Conservation (phyloP, 805 yeast genomes). For the Saturnispora quitensis region DNA sequence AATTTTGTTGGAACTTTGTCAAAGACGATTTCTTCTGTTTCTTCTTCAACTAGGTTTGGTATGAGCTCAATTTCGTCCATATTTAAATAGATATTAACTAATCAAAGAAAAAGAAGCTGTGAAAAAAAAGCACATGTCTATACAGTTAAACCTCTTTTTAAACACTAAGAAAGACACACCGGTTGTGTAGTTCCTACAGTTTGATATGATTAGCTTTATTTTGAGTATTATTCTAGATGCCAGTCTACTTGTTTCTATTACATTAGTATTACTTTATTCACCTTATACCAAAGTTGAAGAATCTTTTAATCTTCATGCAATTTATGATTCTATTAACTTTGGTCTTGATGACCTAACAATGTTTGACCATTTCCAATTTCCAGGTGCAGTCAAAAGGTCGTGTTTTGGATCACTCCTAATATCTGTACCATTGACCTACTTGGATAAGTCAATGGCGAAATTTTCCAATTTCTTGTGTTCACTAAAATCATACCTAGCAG, state of each 20-base stretch:
- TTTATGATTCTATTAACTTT: constrained; percentile 65
- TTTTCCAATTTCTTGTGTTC: not conserved
- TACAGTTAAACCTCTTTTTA: not conserved
- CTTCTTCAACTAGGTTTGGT: constrained; percentile 23
- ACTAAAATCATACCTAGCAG: not conserved
- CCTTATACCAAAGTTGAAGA: constrained; percentile 94
- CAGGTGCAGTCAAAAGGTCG: constrained; percentile 85
- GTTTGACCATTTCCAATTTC: constrained; percentile 72
- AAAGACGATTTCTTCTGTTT: constrained; percentile 19
- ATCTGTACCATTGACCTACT: constrained; percentile 31
- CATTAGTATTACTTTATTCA: constrained; percentile 41
- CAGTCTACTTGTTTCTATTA: constrained; percentile 37
- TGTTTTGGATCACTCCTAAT: constrained; percentile 63
- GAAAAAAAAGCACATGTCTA: not conserved
- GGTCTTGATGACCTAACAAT: constrained; percentile 40
- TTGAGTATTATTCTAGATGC: constrained; percentile 11
- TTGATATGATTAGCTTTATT: too few species aligned
- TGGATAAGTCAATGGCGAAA: constrained; percentile 3
- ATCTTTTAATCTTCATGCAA: constrained; percentile 83
- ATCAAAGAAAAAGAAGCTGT: not conserved
- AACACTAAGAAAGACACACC: not conserved
- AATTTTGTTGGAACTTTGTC: constrained; percentile 10
- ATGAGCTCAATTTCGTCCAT: constrained; percentile 17
- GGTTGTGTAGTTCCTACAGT: not conserved
- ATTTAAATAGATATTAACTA: not conserved